These are phyloP conservation scores for Pugionium cornutum DNA, from an alignment of 345 rosid species.

Conservation along the genomic window DNA sequence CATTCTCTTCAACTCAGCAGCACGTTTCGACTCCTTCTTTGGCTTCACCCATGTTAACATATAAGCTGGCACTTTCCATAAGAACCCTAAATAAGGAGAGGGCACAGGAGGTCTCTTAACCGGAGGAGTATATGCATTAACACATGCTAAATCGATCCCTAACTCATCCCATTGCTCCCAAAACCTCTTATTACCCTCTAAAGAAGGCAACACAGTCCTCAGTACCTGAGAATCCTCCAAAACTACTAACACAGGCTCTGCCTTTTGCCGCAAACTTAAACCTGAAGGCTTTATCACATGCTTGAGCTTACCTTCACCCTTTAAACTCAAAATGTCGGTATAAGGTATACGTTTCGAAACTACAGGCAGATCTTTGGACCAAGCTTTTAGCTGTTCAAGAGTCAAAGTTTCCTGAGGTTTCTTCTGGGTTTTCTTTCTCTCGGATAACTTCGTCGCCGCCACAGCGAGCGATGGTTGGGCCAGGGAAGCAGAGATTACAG, in stretches of 20 bases:
- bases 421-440: constrained; percentile 55
- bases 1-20: constrained; percentile 55
- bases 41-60: constrained; percentile 57
- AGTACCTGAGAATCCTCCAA: constrained; percentile 77
- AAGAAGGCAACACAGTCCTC: constrained; percentile 77
- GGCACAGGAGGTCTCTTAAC: constrained; percentile 76
- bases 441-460: constrained; percentile 50
- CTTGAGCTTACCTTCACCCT: constrained; percentile 61
- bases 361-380: constrained; percentile 71
- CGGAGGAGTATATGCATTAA: constrained; percentile 80
- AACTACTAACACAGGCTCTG: constrained; percentile 73
- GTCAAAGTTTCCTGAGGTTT: constrained; percentile 60
- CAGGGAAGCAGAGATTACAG: constrained; percentile 62
- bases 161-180: constrained; percentile 85
- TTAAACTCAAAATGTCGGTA: constrained; percentile 64
- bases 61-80: constrained; percentile 65
- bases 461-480: constrained; percentile 49
- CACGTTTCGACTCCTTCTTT: constrained; percentile 71
- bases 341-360: constrained; percentile 70
- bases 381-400: constrained; percentile 69
- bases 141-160: constrained; percentile 60
- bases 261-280: constrained; percentile 46
- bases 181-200: constrained; percentile 66
- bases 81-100: constrained; percentile 69
- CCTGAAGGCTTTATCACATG: constrained; percentile 73